Evolutionary conservation across 352 stramenopile species (phyloP).

Genomic region (Phytophthora pistaciae): DNA sequence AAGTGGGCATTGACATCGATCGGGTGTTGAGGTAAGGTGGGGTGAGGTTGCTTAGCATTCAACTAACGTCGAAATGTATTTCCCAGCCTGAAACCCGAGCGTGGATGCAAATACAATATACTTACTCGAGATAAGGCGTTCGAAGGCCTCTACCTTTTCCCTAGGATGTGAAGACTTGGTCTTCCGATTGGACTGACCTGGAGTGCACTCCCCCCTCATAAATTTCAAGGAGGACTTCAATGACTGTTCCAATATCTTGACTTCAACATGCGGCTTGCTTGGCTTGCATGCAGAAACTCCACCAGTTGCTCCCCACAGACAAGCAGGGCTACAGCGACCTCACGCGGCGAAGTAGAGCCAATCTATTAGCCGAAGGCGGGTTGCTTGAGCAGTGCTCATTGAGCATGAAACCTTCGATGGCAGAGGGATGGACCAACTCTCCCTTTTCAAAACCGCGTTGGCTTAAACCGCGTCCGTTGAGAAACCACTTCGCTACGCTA

Average conservation of each 20-base stretch:
- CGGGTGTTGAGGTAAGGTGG: neutral
- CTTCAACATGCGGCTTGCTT: neutral
- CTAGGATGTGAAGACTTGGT: neutral
- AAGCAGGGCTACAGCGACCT: neutral
- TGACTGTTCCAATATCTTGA: neutral
- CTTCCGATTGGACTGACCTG: neutral
- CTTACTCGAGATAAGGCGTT: neutral
- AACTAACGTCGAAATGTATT: neutral
- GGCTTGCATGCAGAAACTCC: neutral
- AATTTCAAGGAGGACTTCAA: neutral
- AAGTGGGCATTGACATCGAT: constrained; percentile 2
- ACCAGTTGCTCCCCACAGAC: neutral
- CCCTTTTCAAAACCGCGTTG: neutral
- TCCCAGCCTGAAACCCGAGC: neutral
- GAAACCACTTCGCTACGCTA: constrained; percentile 5
- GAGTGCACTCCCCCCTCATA: neutral
- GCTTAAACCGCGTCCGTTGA: constrained; percentile 15
- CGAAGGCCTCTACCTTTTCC: neutral
- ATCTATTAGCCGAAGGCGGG: neutral
- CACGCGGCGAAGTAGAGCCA: neutral
- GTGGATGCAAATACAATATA: neutral
- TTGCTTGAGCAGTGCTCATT: neutral
- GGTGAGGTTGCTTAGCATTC: neutral
- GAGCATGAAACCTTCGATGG: constrained; percentile 7
- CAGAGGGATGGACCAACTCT: constrained; percentile 3